Percentiles rank a stretch among this genome's conserved stretches.
Evolutionary conservation across 805 yeast genomes (phyloP).

Genomic region (Teunomyces cretensis): DNA sequence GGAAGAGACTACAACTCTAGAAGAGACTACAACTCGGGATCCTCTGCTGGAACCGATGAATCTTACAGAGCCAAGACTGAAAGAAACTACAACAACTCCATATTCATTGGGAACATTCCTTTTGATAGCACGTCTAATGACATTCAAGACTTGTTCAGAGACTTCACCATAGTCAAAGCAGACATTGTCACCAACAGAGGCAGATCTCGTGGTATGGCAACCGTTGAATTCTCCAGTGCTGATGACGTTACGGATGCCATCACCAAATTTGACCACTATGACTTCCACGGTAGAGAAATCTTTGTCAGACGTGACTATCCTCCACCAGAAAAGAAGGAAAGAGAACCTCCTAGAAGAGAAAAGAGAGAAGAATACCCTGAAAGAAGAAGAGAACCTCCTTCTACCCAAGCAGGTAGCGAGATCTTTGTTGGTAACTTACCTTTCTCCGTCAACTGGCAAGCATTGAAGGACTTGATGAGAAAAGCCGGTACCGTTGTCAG

Average conservation of each 20-base stretch:
- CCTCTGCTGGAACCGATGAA: constrained; percentile 28
- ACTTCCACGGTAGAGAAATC: constrained; percentile 70
- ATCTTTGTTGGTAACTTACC: constrained; percentile 83
- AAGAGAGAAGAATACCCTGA: constrained; percentile 14
- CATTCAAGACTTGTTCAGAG: constrained; percentile 55
- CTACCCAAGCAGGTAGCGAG: constrained; percentile 47
- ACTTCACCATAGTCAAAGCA: constrained; percentile 62
- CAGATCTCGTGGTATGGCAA: constrained; percentile 85
- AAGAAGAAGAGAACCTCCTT: constrained; percentile 15
- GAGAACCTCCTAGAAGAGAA: constrained; percentile 18
- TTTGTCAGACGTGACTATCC: constrained; percentile 91
- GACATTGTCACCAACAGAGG: constrained; percentile 80
- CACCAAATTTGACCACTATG: constrained; percentile 61
- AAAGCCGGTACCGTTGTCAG: constrained; percentile 74
- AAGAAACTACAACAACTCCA: constrained; percentile 65
- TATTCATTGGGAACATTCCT: constrained; percentile 74
- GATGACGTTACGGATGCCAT: constrained; percentile 75
- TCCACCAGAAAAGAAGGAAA: constrained; percentile 53
- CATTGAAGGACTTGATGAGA: constrained; percentile 79
- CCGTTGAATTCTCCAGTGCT: constrained; percentile 73
- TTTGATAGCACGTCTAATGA: constrained; percentile 60
- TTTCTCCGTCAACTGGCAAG: constrained; percentile 78
- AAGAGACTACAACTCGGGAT: constrained; percentile 19
- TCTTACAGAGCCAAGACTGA: constrained; percentile 34
- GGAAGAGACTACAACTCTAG: constrained; percentile 14